phyloP scores from a whole-genome alignment of 495 filamentous ascomycete species.

The Aspergillus wentii region DNA sequence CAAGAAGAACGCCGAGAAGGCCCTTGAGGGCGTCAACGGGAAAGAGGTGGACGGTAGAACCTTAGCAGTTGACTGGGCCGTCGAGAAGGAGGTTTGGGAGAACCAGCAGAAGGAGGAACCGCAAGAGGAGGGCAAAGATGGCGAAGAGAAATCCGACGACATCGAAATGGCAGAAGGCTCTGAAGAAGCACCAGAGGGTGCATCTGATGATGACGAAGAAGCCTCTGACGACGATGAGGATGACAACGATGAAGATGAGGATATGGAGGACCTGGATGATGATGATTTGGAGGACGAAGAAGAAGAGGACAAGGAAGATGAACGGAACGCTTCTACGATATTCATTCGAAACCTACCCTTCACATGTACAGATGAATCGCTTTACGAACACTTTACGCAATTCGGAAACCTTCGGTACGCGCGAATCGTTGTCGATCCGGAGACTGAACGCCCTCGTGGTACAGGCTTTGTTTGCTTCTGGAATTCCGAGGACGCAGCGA shows the following conservation, averaged over 20 bases:
- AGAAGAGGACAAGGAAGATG: conserved; percentile 44
- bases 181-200: conserved; percentile 21
- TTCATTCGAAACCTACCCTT: conserved; percentile 97
- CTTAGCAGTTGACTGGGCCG: conserved; percentile 92
- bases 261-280: conserved; percentile 26
- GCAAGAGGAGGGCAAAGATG: conserved; percentile 19
- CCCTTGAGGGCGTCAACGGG: conserved; percentile 78
- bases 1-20: conserved; percentile 87
- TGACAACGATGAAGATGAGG: conserved; percentile 27
- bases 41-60: conserved; percentile 82
- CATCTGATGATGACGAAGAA: conserved; percentile 18
- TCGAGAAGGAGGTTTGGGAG: conserved; percentile 85
- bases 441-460: conserved; percentile 79
- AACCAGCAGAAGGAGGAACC: conserved; percentile 44
- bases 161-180: conserved; percentile 34
- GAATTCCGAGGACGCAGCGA: conserved; percentile 62
- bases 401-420: conserved; percentile 88
- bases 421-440: conserved; percentile 77
- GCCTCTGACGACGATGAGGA: conserved; percentile 13
- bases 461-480: conserved; percentile 95
- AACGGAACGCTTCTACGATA: conserved; percentile 64
- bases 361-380: conserved; percentile 67
- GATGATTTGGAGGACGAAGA: conserved; percentile 46
- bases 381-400: conserved; percentile 75
- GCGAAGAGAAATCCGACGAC: conserved; percentile 20